A percentile compares a stretch with the other conserved stretches of the same genome.
Conservation (phyloP, 1,284 basidiomycete species). For the Coniferiporia weirii region DNA sequence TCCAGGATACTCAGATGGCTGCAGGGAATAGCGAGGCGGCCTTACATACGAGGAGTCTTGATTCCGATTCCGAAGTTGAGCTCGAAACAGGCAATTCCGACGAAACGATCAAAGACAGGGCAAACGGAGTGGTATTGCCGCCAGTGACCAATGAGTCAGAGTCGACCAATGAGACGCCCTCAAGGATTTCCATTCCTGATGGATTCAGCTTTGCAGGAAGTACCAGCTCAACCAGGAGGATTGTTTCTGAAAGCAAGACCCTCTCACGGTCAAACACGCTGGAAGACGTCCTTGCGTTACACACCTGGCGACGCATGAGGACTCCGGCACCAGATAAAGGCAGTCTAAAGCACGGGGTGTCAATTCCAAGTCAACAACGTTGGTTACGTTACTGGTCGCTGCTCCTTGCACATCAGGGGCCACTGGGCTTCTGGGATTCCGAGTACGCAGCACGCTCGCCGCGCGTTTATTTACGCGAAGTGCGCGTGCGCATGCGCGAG, state of each 20-base stretch:
- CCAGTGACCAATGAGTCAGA: neutral
- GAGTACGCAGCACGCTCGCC: slow-evolving; percentile 21
- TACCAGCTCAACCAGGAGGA: neutral
- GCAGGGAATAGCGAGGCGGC: neutral
- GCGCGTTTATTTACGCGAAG: slow-evolving; percentile 44
- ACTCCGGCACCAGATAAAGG: slow-evolving; percentile 37
- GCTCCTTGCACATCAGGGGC: slow-evolving; percentile 51
- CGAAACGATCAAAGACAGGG: neutral
- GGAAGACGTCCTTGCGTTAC: slow-evolving; percentile 58
- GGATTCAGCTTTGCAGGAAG: neutral
- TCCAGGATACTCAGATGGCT: slow-evolving; percentile 27
- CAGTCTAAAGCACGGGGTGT: slow-evolving; percentile 60
- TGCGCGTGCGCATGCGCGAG: slow-evolving; percentile 56
- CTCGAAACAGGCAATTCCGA: neutral
- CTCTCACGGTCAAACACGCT: slow-evolving; percentile 34
- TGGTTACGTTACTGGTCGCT: slow-evolving; percentile 73
- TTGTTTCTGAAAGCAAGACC: neutral
- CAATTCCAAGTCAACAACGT: slow-evolving; percentile 69
- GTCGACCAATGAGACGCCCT: neutral
- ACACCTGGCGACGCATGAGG: slow-evolving; percentile 69
- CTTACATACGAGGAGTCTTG: neutral
- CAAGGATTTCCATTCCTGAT: neutral
- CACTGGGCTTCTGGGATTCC: slow-evolving; percentile 41
- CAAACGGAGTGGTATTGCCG: neutral
- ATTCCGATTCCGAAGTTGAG: neutral